A percentile compares a stretch with the other conserved stretches of the same genome.
Conservation (phyloP, 257 asterid species). For the Schizonepeta tenuifolia region DNA sequence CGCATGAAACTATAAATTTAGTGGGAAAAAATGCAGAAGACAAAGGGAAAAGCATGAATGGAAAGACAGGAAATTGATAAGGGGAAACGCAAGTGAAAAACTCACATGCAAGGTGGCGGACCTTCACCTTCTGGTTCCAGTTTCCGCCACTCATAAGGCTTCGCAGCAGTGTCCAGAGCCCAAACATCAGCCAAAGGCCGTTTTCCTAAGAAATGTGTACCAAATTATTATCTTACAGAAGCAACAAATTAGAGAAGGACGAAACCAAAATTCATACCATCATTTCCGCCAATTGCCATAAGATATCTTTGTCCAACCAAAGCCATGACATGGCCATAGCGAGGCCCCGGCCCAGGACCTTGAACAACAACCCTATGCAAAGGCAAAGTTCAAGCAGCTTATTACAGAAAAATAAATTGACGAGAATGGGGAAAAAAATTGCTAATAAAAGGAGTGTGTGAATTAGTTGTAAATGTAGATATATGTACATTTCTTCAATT, state of each 20-base stretch:
- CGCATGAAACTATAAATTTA: not conserved
- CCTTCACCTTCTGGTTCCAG: slow-evolving; percentile 99
- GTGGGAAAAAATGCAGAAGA: not conserved
- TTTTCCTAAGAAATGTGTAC: slow-evolving; percentile 65
- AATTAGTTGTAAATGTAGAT: not conserved
- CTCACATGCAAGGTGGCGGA: slow-evolving; percentile 99
- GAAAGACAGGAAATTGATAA: not conserved
- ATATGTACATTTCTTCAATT: not conserved
- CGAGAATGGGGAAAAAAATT: not conserved
- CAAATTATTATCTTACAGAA: slow-evolving; percentile 25
- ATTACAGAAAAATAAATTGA: slow-evolving; percentile 27
- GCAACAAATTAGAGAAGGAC: slow-evolving; percentile 17
- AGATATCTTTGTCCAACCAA: slow-evolving; percentile 98
- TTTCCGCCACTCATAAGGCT: slow-evolving; percentile 99
- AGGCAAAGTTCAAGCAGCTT: slow-evolving; percentile 21
- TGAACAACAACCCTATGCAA: slow-evolving; percentile 89
- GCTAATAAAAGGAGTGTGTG: slow-evolving; percentile 17
- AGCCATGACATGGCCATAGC: slow-evolving; percentile 99
- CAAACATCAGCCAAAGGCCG: slow-evolving; percentile 99
- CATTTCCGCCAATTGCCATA: slow-evolving; percentile 99
- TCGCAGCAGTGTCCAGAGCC: slow-evolving; percentile 99
- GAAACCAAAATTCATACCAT: slow-evolving; percentile 61
- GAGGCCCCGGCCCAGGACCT: slow-evolving; percentile 99
- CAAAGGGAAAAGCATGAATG: not conserved
- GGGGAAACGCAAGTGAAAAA: slow-evolving; percentile 27